Conservation (phyloP, 306 rosid genomes). For the Fragaria iinumae region DNA sequence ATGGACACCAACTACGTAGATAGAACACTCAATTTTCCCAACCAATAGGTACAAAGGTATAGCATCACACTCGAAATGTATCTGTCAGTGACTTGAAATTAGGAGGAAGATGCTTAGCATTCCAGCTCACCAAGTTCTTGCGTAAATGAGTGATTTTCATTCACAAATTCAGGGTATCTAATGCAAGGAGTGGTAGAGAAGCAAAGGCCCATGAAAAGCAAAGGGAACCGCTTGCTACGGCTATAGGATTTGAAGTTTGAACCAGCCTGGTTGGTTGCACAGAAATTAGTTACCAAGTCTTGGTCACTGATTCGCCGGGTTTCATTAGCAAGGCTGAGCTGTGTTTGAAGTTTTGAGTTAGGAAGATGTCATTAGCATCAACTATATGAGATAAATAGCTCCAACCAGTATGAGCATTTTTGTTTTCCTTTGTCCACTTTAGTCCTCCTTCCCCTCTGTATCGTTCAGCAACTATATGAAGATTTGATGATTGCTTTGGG, state of each 20-base stretch:
- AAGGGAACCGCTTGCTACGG: not conserved
- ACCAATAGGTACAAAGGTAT: not conserved
- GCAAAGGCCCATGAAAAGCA: slow-evolving; percentile 1
- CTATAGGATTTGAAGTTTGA: not conserved
- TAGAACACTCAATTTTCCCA: not conserved
- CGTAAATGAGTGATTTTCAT: not conserved
- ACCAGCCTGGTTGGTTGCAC: not conserved
- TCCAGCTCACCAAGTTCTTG: not conserved
- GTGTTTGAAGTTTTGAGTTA: not conserved
- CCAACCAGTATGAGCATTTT: not conserved
- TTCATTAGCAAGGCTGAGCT: not conserved
- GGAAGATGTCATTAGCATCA: not conserved
- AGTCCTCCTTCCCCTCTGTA: not conserved
- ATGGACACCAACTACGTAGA: not conserved
- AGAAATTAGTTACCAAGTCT: not conserved
- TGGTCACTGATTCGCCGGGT: not conserved
- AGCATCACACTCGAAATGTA: not conserved
- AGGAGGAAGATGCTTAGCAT: not conserved
- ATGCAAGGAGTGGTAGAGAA: not conserved
- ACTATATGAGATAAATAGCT: not conserved
- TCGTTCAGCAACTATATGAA: not conserved
- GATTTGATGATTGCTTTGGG: not conserved
- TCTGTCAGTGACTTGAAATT: not conserved
- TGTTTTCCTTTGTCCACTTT: not conserved
- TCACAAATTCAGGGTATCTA: not conserved